Conservation (phyloP, 139 green algal genomes). For the Coelastrella sp. region DNA sequence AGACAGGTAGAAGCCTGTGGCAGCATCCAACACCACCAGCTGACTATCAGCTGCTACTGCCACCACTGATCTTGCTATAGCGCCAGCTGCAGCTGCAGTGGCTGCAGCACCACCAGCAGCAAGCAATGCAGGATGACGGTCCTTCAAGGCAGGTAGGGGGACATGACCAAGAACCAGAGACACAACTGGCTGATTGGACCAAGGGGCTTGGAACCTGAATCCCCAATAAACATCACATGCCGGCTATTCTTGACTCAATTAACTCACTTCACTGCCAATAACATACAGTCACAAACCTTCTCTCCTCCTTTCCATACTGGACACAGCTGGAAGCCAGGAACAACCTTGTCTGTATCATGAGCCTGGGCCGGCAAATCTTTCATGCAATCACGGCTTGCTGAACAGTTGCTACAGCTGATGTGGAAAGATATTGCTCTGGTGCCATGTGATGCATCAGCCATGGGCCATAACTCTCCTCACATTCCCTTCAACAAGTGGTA, state of each 20-base stretch:
- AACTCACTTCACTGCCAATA: no score
- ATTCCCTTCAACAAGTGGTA: no score
- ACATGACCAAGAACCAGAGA: slow-evolving; percentile 40
- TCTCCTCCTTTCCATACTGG: no score
- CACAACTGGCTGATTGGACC: slow-evolving; percentile 14
- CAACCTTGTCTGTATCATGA: no score
- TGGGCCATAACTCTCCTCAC: no score
- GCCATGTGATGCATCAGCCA: no score
- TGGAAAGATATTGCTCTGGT: no score
- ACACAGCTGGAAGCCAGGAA: no score
- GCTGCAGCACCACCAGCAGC: neutral
- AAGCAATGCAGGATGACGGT: neutral
- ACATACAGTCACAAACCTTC: no score
- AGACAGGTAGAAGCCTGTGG: slow-evolving; percentile 36
- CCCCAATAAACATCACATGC: neutral
- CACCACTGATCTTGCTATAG: slow-evolving; percentile 31
- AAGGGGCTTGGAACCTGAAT: slow-evolving; percentile 24
- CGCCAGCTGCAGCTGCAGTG: neutral
- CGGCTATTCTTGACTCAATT: neutral
- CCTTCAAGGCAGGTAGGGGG: slow-evolving; percentile 42
- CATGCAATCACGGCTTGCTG: no score
- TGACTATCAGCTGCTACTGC: slow-evolving; percentile 35
- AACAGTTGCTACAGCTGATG: no score
- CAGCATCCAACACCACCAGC: slow-evolving; percentile 45
- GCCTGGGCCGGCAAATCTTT: no score